Evolutionary conservation across 768 basidiomycete species (phyloP).

Genomic region (Pluteus cervinus): DNA sequence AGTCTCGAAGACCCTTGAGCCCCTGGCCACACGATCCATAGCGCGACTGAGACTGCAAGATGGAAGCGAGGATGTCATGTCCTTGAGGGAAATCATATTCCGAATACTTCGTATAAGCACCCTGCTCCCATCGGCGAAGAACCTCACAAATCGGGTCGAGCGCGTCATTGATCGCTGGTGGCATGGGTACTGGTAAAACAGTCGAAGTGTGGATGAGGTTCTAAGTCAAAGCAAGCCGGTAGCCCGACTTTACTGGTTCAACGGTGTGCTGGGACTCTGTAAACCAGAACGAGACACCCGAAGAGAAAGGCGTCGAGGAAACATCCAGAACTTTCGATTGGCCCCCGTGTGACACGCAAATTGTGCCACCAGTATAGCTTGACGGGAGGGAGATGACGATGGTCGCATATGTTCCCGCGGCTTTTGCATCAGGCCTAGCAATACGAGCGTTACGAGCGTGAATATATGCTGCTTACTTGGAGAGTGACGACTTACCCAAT

Average conservation of each 20-base stretch:
- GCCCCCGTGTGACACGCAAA: conserved; percentile 23
- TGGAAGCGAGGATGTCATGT: no score
- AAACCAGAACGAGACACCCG: conserved; percentile 33
- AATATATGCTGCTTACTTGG: no score
- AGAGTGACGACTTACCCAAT: conserved; percentile 15
- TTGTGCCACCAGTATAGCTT: conserved; percentile 27
- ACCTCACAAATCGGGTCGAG: conserved; percentile 15
- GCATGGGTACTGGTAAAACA: conserved; percentile 9
- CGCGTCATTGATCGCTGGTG: conserved; percentile 10
- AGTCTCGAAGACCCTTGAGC: no score
- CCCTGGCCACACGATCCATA: no score
- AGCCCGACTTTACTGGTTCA: conserved; percentile 31
- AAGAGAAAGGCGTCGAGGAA: conserved; percentile 12
- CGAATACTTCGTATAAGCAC: not conserved
- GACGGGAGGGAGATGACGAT: conserved; percentile 34
- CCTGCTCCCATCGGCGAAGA: conserved; percentile 20
- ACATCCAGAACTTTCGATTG: conserved; percentile 20
- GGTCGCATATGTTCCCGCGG: conserved; percentile 33
- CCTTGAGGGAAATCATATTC: not conserved
- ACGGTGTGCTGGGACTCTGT: conserved; percentile 33
- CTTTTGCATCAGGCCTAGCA: no score
- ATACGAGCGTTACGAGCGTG: no score
- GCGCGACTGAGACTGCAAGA: no score
- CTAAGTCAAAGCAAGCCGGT: conserved; percentile 32
- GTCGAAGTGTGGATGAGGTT: conserved; percentile 29